A percentile compares a stretch with the other conserved stretches of the same genome.
Conservation (phyloP, 1,139 yeast genomes). For the Yamadazyma triangularis region DNA sequence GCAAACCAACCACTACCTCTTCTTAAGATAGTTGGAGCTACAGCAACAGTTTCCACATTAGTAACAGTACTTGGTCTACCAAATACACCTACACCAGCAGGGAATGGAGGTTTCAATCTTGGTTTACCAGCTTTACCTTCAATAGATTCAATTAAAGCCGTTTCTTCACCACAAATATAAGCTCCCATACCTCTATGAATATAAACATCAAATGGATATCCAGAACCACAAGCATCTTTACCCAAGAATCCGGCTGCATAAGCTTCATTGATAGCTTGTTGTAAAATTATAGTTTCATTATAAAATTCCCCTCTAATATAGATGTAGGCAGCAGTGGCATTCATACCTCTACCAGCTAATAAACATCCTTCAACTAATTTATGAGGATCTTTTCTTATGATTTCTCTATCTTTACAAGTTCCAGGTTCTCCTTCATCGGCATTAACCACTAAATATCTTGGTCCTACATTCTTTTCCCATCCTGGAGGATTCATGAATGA, state of each 20-base stretch:
- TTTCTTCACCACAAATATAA: conserved; percentile 87
- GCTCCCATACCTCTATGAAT: conserved; percentile 93
- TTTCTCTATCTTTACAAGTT: conserved; percentile 87
- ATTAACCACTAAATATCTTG: conserved; percentile 80
- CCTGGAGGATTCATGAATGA: conserved; percentile 94
- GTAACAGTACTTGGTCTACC: conserved; percentile 90
- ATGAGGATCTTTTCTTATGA: conserved; percentile 85
- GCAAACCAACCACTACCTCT: conserved; percentile 89
- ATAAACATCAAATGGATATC: conserved; percentile 75
- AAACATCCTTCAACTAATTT: conserved; percentile 85
- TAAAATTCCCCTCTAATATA: conserved; percentile 87
- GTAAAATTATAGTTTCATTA: conserved; percentile 68
- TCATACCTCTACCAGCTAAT: conserved; percentile 86
- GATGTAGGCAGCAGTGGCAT: conserved; percentile 87
- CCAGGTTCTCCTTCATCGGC: conserved; percentile 97
- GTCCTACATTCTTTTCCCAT: conserved; percentile 84
- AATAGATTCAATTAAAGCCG: conserved; percentile 78
- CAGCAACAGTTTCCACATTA: conserved; percentile 85
- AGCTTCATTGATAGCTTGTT: conserved; percentile 81
- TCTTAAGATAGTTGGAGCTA: conserved; percentile 82
- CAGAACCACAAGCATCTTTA: conserved; percentile 81
- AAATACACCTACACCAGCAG: conserved; percentile 86
- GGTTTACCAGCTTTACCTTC: conserved; percentile 95
- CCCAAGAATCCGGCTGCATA: conserved; percentile 76
- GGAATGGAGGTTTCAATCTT: conserved; percentile 89